Evolutionary conservation across 2,329 filamentous ascomycete species (phyloP).

Genomic region (Fusarium robinianum): DNA sequence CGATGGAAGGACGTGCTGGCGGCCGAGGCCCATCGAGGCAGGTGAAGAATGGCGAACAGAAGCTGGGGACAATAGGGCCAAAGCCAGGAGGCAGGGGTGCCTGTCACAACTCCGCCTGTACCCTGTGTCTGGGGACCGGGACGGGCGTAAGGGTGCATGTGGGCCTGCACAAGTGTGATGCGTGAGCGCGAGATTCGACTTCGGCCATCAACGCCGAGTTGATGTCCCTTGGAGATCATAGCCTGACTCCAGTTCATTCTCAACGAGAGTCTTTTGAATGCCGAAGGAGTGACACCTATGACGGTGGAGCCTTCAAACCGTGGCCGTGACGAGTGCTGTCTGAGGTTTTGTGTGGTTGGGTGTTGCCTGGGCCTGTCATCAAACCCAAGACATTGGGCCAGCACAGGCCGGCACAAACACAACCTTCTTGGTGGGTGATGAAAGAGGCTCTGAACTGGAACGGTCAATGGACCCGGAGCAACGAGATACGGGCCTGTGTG

Average conservation of each 20-base stretch:
- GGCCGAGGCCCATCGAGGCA: slow-evolving; percentile 2
- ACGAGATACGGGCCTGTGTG: slow-evolving; percentile 23
- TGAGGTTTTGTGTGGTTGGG: slow-evolving; percentile 20
- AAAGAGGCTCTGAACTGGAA: slow-evolving; percentile 29
- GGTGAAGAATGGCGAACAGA: slow-evolving; percentile 1
- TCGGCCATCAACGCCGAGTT: no score
- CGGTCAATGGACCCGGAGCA: slow-evolving; percentile 21
- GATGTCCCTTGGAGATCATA: no score
- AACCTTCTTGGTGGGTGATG: slow-evolving; percentile 18
- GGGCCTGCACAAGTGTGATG: no score
- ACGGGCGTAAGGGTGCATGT: no score
- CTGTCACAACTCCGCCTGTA: slow-evolving; percentile 15
- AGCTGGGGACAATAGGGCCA: slow-evolving; percentile 18
- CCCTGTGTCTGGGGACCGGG: no score
- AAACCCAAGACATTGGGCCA: slow-evolving; percentile 24
- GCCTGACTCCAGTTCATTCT: no score
- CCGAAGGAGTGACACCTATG: slow-evolving; percentile 4
- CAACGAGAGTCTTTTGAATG: not conserved
- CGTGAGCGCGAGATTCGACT: no score
- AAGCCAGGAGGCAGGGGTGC: slow-evolving; percentile 23
- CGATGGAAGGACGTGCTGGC: slow-evolving; percentile 1
- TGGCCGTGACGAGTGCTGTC: slow-evolving; percentile 27
- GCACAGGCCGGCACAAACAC: slow-evolving; percentile 2
- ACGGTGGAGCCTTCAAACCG: slow-evolving; percentile 6
- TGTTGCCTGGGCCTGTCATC: slow-evolving; percentile 21